Percentiles rank a stretch among this genome's conserved stretches.
Conservation (phyloP, 106 monocot genomes). For the Dendrobium chrysotoxum region DNA sequence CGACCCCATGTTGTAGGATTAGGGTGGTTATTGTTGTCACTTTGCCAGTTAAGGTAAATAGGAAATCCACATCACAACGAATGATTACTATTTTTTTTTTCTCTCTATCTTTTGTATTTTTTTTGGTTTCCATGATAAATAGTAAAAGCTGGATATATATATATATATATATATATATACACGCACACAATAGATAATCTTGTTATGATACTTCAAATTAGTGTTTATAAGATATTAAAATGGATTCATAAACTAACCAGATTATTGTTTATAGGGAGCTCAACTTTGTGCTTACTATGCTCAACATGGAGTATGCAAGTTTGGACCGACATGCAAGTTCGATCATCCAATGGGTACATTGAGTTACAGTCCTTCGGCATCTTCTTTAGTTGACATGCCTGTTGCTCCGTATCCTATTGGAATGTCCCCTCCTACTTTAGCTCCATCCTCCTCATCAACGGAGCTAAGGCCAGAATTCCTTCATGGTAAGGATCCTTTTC, state of each 20-base stretch:
- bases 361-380: slow-evolving; percentile 67
- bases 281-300: slow-evolving; percentile 59
- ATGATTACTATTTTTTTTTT: too few relatives aligned
- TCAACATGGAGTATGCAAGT: slow-evolving; percentile 81
- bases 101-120: too few relatives aligned
- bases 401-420: slow-evolving; percentile 55
- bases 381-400: slow-evolving; percentile 63
- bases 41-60: too few relatives aligned
- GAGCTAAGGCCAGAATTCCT: slow-evolving; percentile 41
- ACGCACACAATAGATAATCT: too few relatives aligned
- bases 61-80: too few relatives aligned
- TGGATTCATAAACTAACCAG: background rate
- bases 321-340: slow-evolving; percentile 82
- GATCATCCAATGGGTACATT: slow-evolving; percentile 67
- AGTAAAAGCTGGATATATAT: too few relatives aligned
- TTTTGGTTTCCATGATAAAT: too few relatives aligned
- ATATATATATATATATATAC: too few relatives aligned
- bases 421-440: slow-evolving; percentile 42
- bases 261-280: slow-evolving; percentile 46
- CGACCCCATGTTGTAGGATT: too few relatives aligned
- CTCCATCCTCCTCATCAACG: slow-evolving; percentile 61
- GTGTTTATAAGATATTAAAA: too few relatives aligned
- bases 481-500: slow-evolving; percentile 31
- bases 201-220: too few relatives aligned
- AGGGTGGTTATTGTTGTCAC: too few relatives aligned